Percentiles rank a stretch among this genome's conserved stretches.
Evolutionary conservation across 345 rosid species (phyloP).

Genomic region (Salix viminalis): DNA sequence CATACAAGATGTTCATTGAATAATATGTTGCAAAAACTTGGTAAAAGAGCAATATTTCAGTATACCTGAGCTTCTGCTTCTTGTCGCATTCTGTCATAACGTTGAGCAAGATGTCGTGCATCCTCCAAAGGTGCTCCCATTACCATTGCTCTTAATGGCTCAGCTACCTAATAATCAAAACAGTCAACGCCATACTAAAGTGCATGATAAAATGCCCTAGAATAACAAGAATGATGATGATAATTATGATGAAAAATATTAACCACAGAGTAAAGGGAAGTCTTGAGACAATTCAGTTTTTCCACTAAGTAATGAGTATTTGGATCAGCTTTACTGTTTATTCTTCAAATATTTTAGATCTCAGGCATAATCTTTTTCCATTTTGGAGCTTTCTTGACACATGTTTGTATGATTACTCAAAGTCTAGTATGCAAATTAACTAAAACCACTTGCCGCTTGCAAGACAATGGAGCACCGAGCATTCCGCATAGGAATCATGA

Average conservation of each 20-base stretch:
- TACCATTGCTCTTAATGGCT: constrained; percentile 91
- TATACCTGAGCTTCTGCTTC: constrained; percentile 94
- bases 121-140: constrained; percentile 92
- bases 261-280: not conserved
- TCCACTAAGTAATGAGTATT: not conserved
- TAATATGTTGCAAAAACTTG: not conserved
- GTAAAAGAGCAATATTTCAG: constrained; percentile 3
- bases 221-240: not conserved
- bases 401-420: not conserved
- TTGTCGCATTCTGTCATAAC: constrained; percentile 89
- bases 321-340: not conserved
- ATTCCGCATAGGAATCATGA: not conserved
- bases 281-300: not conserved
- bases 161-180: constrained; percentile 64
- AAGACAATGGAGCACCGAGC: not conserved
- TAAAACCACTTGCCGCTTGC: not conserved
- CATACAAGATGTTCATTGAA: not conserved
- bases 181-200: constrained; percentile 16
- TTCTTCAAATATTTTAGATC: not conserved
- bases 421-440: not conserved
- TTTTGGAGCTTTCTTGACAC: not conserved
- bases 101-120: constrained; percentile 95
- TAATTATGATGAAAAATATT: not conserved
- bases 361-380: not conserved
- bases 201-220: not conserved